Evolutionary conservation across 2,329 filamentous ascomycete genomes (phyloP).

Genomic region (Aspergillus alliaceus): DNA sequence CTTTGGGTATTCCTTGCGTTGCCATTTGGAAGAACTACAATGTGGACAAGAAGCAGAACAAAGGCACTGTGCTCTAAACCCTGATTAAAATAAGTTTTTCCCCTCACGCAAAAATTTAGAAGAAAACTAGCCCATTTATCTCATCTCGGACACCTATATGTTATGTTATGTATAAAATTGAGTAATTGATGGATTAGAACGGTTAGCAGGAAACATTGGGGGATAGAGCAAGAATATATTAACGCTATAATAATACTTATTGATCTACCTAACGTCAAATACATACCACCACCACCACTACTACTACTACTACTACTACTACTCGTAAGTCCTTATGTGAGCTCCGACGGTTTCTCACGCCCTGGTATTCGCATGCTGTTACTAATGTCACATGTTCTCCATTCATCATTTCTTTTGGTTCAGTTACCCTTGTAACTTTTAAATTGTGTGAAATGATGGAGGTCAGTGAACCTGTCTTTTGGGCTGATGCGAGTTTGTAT

Average conservation of each 20-base stretch:
- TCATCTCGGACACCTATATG: neutral
- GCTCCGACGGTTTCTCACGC: no score
- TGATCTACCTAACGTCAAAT: neutral
- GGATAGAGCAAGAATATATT: neutral
- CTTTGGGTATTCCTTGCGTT: constrained; percentile 34
- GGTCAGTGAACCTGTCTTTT: no score
- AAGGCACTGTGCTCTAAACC: constrained; percentile 25
- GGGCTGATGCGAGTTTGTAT: no score
- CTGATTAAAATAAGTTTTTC: neutral
- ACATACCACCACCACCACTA: no score
- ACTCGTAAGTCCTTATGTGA: no score
- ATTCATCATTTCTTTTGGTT: no score
- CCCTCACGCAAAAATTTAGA: neutral
- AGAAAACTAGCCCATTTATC: neutral
- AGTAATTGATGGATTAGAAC: neutral
- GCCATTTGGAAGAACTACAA: constrained; percentile 41
- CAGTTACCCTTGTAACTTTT: no score
- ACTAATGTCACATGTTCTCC: neutral
- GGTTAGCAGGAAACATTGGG: neutral
- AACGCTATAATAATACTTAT: neutral
- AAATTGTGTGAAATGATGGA: no score
- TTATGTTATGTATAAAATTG: no score
- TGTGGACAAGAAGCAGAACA: constrained; percentile 41
- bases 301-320: no score
- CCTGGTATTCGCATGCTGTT: no score